Evolutionary conservation across 208 protist species (phyloP).

Genomic region (Tritrichomonas foetus): DNA sequence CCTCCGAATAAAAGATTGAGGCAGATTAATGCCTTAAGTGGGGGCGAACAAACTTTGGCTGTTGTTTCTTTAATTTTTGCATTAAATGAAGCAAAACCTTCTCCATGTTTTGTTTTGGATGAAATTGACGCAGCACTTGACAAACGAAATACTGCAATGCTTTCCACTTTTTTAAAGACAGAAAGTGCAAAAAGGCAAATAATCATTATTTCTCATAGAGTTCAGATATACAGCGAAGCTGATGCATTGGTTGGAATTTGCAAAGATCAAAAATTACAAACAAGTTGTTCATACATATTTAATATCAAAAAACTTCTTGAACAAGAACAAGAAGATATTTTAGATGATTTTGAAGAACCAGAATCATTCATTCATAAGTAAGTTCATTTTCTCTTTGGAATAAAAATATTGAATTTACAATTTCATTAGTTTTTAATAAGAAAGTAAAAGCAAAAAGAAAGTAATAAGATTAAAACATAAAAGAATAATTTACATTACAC

Average conservation of each 20-base stretch:
- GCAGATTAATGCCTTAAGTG: not conserved
- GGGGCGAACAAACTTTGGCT: conserved; percentile 24
- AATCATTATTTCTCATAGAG: not conserved
- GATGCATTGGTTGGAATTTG: not conserved
- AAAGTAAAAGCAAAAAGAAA: no score
- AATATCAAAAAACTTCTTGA: no score
- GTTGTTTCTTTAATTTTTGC: not conserved
- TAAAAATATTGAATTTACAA: no score
- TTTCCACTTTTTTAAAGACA: not conserved
- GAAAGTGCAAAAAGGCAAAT: not conserved
- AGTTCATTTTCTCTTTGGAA: no score
- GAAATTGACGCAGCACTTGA: conserved; percentile 28
- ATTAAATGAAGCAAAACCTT: not conserved
- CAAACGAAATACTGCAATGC: not conserved
- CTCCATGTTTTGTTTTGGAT: not conserved
- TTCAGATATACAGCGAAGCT: not conserved
- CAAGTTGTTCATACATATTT: no score
- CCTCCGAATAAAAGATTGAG: not conserved
- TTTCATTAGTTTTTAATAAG: no score
- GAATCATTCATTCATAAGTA: no score
- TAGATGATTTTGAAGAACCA: no score
- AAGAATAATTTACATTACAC: no score
- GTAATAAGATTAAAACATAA: no score
- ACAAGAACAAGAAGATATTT: no score
- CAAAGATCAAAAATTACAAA: no score